phyloP scores from a whole-genome alignment of 768 basidiomycete species.

The Agaricus blazei region DNA sequence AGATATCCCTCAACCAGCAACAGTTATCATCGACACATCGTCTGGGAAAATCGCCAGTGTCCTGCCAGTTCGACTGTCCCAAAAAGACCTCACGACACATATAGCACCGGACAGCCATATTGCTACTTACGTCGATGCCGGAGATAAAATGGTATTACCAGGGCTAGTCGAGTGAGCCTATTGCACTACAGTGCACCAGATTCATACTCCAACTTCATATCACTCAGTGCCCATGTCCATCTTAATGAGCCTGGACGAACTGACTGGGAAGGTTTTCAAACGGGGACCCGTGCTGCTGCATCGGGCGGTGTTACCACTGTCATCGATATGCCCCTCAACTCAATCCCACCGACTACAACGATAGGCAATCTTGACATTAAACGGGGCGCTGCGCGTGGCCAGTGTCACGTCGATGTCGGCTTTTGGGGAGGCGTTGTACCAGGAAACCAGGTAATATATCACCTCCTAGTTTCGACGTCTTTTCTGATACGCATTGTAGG shows the following conservation, averaged over 20 bases:
- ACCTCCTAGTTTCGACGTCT: conserved; percentile 10
- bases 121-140: conserved; percentile 51
- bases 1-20: conserved; percentile 52
- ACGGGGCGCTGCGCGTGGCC: conserved; percentile 60
- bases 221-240: conserved; percentile 78
- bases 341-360: conserved; percentile 93
- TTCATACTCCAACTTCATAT: background rate
- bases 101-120: conserved; percentile 14
- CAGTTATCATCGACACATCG: conserved; percentile 50
- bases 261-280: conserved; percentile 91
- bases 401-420: conserved; percentile 78
- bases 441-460: conserved; percentile 62
- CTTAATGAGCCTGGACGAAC: conserved; percentile 92
- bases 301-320: conserved; percentile 95
- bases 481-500: conserved; percentile 30
- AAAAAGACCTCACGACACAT: conserved; percentile 24
- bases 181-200: background rate
- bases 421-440: conserved; percentile 98
- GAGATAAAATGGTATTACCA: conserved; percentile 58
- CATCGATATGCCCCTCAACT: conserved; percentile 98
- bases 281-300: conserved; percentile 86
- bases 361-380: conserved; percentile 71
- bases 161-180: conserved; percentile 73
- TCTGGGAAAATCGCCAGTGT: conserved; percentile 61
- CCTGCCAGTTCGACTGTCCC: conserved; percentile 25